Evolutionary conservation across 495 filamentous ascomycete species (phyloP), one percentile per base, ranked within the genome.

Genomic region (Aspergillus haitiensis): DNA sequence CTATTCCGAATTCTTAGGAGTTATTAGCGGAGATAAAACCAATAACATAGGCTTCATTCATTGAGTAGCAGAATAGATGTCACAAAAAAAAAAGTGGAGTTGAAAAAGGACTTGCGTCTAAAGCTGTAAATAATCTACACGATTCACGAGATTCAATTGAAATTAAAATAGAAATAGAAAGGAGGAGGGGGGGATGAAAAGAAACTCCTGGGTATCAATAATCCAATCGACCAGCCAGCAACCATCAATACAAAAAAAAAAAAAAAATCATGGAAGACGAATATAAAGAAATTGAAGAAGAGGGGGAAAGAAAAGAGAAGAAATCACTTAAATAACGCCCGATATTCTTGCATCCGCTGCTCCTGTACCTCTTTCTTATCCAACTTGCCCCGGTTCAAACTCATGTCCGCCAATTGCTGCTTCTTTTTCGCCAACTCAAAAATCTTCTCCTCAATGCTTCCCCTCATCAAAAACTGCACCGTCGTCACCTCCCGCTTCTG

Each of bases 401-500:
- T 91, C 60, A 97, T 79, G 67, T 88, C 89, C 1, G 94, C 94
- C 27, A 98, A 77, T 66, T 89, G 86, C 67, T 85, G 86, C 81
- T 98, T 98, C 82, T 94, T 95, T 53, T 87, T 83, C 61, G 96
- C 93, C 52, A 98, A 75, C 58, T 88, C 81, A 3, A 95, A 76
- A 80, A 98, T 95, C 78, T 92, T 94, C 77, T 96, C 90, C 73
- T 98, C 94, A 55, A 98, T 95, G 65, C 90, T 96, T 58, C 81
- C 77, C 33, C 81, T 81, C 91, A 98, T 98, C 71, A 98, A 86
- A 71, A 87, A 98, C 37, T 92, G 84, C 12, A 86, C 84, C 2
- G 89, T 96, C 9, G 81, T 82, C 5, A 98, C 94, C 31, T 86
- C 81, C 7, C 93, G 81, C 65, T 82, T 93, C 76, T 98, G 94